These are phyloP conservation scores for Cystofilobasidium ferigula DNA, from an alignment of 768 basidiomycete species.

Conservation along the genomic window DNA sequence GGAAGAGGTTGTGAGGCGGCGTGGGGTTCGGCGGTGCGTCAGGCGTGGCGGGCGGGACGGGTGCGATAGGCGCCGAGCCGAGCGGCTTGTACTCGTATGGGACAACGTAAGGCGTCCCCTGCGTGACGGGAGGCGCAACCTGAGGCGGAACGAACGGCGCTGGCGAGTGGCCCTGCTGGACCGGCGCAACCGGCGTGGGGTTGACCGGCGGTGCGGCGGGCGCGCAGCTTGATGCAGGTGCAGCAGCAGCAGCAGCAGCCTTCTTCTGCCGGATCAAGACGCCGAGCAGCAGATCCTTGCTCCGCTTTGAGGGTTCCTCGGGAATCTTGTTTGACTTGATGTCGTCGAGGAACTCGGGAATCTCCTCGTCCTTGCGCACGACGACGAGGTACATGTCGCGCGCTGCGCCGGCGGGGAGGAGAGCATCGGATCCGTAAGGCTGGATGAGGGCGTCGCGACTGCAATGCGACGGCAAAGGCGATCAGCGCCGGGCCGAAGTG, in stretches of 20 bases:
- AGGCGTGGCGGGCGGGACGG: not conserved
- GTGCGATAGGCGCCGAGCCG: not conserved
- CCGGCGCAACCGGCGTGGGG: not conserved
- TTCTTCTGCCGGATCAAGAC: conserved; percentile 16
- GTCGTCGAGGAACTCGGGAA: conserved; percentile 18
- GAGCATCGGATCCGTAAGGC: not conserved
- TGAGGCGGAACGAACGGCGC: too few species aligned
- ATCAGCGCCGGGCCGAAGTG: not conserved
- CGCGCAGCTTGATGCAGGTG: not conserved
- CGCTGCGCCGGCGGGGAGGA: conserved; percentile 15
- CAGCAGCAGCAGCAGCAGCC: not conserved
- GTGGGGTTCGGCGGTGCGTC: not conserved
- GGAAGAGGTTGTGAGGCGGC: not conserved
- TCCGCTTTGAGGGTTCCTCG: not conserved
- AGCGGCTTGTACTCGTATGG: not conserved
- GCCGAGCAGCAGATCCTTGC: conserved; percentile 12
- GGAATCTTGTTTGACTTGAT: conserved; percentile 5
- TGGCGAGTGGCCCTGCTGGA: too few species aligned
- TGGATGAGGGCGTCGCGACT: conserved; percentile 26
- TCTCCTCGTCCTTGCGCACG: not conserved
- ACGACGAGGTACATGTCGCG: conserved; percentile 23
- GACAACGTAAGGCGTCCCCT: not conserved
- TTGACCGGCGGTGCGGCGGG: not conserved
- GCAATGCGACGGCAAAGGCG: not conserved
- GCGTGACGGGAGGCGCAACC: not conserved